Percentiles rank a stretch among this genome's conserved stretches.
These are phyloP conservation scores for Echinochloa phyllopogon DNA, from an alignment of 176 grass and related monocot species.

Conservation along the genomic window DNA sequence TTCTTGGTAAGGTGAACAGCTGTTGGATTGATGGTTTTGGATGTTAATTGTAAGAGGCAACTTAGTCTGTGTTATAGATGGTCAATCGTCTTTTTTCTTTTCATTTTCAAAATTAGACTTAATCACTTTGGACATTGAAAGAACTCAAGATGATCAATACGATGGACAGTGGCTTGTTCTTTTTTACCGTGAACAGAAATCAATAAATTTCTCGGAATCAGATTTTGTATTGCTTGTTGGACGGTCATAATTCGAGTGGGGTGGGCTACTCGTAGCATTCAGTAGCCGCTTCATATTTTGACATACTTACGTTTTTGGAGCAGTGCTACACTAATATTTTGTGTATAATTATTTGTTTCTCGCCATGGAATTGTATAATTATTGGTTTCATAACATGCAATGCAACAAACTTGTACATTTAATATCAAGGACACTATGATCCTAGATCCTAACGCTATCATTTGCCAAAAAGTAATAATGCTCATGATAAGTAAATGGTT, in stretches of 20 bases:
- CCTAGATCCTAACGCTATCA: background rate
- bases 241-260: background rate
- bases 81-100: conserved; percentile 20
- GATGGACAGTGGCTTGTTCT: conserved; percentile 32
- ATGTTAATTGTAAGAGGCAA: conserved; percentile 45
- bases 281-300: background rate
- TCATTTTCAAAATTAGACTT: conserved; percentile 1
- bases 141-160: conserved; percentile 35
- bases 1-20: conserved; percentile 41
- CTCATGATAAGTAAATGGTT: no score
- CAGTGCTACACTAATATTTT: no score
- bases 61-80: conserved; percentile 42
- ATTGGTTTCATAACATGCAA: no score
- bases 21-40: conserved; percentile 41
- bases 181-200: conserved; percentile 26
- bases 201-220: conserved; percentile 23
- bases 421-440: no score
- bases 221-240: background rate
- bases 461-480: no score
- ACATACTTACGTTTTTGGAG: no score
- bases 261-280: background rate
- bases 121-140: conserved; percentile 1
- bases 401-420: no score
- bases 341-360: no score
- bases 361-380: no score